These are phyloP conservation scores for Puccinia hordei DNA, from an alignment of 1,284 basidiomycete genomes.

Conservation along the genomic window DNA sequence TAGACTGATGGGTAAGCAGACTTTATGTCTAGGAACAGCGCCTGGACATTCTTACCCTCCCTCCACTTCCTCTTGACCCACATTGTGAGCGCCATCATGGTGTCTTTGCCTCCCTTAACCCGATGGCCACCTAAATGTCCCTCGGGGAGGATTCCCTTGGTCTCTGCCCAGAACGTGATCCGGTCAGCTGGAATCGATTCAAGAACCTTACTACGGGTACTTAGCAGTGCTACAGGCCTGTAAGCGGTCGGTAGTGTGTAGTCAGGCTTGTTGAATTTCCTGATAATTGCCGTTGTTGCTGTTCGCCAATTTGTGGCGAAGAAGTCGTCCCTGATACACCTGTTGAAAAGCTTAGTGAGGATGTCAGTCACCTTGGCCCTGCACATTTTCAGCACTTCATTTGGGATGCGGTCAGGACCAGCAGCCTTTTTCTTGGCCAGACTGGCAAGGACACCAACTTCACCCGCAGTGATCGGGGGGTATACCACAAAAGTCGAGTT, in stretches of 20 bases:
- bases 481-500: not conserved
- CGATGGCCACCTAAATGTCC: constrained; percentile 28
- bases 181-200: not conserved
- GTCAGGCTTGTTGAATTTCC: not conserved
- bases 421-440: constrained; percentile 15
- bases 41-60: constrained; percentile 1
- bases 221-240: constrained; percentile 22
- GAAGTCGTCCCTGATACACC: not conserved
- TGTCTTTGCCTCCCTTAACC: not conserved
- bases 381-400: not conserved
- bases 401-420: not conserved
- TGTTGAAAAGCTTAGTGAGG: constrained; percentile 10
- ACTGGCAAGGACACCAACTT: not conserved
- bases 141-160: not conserved
- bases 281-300: constrained; percentile 16
- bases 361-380: not conserved
- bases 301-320: constrained; percentile 2
- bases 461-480: not conserved
- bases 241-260: constrained; percentile 26
- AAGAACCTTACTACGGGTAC: constrained; percentile 1
- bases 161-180: constrained; percentile 4
- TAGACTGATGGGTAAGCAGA: constrained; percentile 14
- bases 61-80: constrained; percentile 34
- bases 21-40: constrained; percentile 24
- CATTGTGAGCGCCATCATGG: not conserved